Conservation (phyloP, 225 moss, liverwort and hornwort genomes). For the Physcomitrellopsis africana region DNA sequence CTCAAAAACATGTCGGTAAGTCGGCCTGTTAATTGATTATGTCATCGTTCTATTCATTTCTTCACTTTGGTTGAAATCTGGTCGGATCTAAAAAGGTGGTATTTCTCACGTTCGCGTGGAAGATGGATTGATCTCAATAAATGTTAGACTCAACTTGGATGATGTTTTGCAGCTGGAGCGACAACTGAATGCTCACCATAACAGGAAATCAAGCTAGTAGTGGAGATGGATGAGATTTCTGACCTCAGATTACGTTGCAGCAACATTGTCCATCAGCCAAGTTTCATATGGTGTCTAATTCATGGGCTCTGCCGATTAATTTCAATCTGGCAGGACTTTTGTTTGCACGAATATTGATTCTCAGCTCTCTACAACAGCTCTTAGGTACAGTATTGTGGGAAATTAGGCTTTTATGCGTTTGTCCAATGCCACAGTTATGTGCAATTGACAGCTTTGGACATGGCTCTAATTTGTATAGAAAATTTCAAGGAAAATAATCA, state of each 20-base stretch:
- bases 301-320: no score
- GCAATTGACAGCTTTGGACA: no score
- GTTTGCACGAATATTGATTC: no score
- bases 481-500: no score
- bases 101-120: not conserved
- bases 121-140: not conserved
- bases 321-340: no score
- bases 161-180: conserved; percentile 47
- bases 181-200: conserved; percentile 53
- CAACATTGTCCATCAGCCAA: not conserved
- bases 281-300: no score
- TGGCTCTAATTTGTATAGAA: no score
- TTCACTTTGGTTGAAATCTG: not conserved
- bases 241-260: not conserved
- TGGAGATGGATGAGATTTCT: conserved; percentile 42
- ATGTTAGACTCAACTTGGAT: not conserved
- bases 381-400: no score
- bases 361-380: no score
- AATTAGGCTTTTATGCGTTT: no score
- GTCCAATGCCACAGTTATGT: no score
- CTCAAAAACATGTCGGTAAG: conserved; percentile 49
- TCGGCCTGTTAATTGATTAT: not conserved
- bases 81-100: no score
- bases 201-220: conserved; percentile 51
- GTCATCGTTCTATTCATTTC: not conserved